Conservation (phyloP, 2,329 filamentous ascomycete genomes). For the Fusarium ambrosium region DNA sequence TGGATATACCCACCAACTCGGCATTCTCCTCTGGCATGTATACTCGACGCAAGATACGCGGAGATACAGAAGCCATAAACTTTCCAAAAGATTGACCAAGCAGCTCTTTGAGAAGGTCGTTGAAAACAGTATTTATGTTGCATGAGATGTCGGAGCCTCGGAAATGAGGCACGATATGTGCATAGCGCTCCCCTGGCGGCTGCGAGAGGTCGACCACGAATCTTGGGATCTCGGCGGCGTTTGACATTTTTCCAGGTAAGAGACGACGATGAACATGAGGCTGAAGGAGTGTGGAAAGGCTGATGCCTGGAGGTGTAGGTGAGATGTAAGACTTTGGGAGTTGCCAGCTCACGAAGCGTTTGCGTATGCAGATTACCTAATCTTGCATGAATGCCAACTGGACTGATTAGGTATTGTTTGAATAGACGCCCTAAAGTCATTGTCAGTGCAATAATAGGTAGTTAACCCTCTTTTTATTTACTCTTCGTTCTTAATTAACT, state of each 20-base stretch:
- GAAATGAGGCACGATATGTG: conserved; percentile 45
- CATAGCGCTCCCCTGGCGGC: conserved; percentile 45
- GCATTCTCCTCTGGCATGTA: conserved; percentile 69
- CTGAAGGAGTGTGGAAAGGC: not conserved
- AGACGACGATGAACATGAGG: no score
- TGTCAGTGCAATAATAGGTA: not conserved
- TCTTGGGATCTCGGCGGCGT: conserved; percentile 31
- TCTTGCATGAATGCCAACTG: not conserved
- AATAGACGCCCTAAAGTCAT: not conserved
- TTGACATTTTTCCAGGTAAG: not conserved
- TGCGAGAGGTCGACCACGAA: conserved; percentile 49
- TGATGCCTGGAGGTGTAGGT: not conserved
- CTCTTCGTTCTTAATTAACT: no score
- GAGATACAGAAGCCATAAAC: conserved; percentile 54
- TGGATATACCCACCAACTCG: conserved; percentile 71
- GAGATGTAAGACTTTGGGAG: not conserved
- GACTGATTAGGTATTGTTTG: not conserved
- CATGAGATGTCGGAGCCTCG: conserved; percentile 20
- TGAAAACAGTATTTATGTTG: conserved; percentile 62
- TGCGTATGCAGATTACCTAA: conserved; percentile 2
- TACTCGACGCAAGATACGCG: conserved; percentile 63
- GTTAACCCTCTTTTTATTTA: no score
- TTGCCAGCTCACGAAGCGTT: not conserved
- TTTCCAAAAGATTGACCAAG: conserved; percentile 39
- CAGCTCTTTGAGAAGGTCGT: conserved; percentile 58